These are phyloP conservation scores for Debaryomyces fabryi DNA, from an alignment of 1,139 yeast species.

Conservation along the genomic window DNA sequence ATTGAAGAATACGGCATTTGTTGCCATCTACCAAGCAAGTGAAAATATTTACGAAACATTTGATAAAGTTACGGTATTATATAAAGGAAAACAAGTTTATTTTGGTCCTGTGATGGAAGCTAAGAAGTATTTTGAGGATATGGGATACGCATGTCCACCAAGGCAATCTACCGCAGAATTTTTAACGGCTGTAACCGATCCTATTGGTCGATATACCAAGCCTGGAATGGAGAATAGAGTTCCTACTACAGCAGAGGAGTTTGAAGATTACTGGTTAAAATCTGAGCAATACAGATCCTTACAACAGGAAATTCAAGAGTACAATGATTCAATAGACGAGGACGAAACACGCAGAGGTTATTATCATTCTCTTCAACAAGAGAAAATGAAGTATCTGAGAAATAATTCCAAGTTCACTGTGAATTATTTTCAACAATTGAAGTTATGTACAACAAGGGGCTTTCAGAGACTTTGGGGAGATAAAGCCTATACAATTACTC, in stretches of 20 bases:
- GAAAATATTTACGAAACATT: conserved; percentile 63
- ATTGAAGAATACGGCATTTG: conserved; percentile 57
- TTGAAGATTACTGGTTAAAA: conserved; percentile 55
- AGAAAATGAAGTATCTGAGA: conserved; percentile 46
- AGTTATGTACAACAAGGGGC: conserved; percentile 49
- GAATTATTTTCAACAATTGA: conserved; percentile 48
- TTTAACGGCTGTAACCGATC: conserved; percentile 69
- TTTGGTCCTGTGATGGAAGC: conserved; percentile 60
- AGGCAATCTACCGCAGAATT: conserved; percentile 71
- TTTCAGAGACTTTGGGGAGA: conserved; percentile 56
- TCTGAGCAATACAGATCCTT: conserved; percentile 51
- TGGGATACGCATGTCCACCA: conserved; percentile 64
- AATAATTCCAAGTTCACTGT: conserved; percentile 48
- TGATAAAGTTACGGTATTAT: conserved; percentile 65
- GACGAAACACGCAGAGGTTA: conserved; percentile 42
- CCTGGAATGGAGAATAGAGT: conserved; percentile 55
- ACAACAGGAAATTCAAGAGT: conserved; percentile 43
- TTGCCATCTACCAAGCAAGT: conserved; percentile 69
- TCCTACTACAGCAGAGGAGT: conserved; percentile 60
- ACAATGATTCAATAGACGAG: conserved; percentile 34
- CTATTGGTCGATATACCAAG: conserved; percentile 46
- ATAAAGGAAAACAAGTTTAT: conserved; percentile 60
- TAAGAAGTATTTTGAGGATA: conserved; percentile 53
- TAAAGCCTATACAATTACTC: conserved; percentile 49
- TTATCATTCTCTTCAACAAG: conserved; percentile 39